Base-by-base conservation (phyloP, 1,139 yeast species). In the Hyphopichia burtonii region DNA sequence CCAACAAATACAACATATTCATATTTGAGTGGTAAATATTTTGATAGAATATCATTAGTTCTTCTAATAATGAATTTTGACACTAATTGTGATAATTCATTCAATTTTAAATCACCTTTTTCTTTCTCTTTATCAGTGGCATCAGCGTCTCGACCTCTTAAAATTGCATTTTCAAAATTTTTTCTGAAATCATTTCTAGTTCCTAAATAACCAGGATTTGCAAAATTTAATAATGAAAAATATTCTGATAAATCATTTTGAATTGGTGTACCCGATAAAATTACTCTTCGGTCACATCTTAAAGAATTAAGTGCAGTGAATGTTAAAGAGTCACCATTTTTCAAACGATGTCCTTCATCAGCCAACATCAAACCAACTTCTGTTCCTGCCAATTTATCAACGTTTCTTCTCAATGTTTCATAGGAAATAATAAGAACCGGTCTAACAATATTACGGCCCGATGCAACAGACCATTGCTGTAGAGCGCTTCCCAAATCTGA, bases 191-290 rank as follows among this genome's bases (percentile, higher is more conserved):
- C 96, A 22, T 63, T 68, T 50, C 96, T 78, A 1, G 96, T 74
- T 0, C 99, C 99, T 36, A 93, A 68, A 39, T 89, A 76, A 0
- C 96, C 96, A 0, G 99, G 99, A 58, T 93, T 93, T 8, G 98
- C 96, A 69, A 93, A 93, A 54, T 85, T 88, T 45, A 94, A 69
- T 42, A 93, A 69, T 0, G 99, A 89, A 59, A 91, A 94, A 64
- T 93, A 93, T 63, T 93, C 99, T 1, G 96, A 86, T 36, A 93
- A 71, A 68, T 94, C 99, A 58, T 93, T 93, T 61, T 93, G 99
- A 49, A 93, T 93, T 0, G 99, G 99, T 0, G 99, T 93, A 38
- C 99, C 99, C 0, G 97, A 89, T 30, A 93, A 68, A 49, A 93
- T 93, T 9, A 93, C 97, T 50, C 99, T 76, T 55, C 99, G 72